A percentile compares a stretch with the other conserved stretches of the same genome.
Evolutionary conservation across 768 basidiomycete genomes (phyloP).

Genomic region (Mycena pura): DNA sequence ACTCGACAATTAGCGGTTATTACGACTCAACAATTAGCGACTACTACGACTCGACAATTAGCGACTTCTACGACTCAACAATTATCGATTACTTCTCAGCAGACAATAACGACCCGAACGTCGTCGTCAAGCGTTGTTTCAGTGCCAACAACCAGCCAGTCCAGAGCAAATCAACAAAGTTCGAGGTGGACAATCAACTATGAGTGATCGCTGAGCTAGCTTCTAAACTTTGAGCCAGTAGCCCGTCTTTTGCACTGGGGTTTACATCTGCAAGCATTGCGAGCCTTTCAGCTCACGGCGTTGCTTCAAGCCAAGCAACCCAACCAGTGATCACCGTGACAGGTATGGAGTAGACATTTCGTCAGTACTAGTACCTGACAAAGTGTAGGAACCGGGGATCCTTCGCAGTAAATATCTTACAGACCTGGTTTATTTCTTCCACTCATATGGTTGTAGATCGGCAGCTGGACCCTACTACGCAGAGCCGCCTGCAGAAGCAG

Average conservation of each 20-base stretch:
- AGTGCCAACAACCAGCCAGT: background rate
- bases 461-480: background rate
- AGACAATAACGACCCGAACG: background rate
- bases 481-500: background rate
- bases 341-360: background rate
- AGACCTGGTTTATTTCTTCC: background rate
- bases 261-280: background rate
- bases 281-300: background rate
- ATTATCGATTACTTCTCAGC: no score
- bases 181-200: constrained; percentile 3
- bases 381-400: background rate
- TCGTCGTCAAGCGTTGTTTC: background rate
- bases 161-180: background rate
- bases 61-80: no score
- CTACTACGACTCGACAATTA: no score
- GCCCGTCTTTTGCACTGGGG: background rate
- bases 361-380: background rate
- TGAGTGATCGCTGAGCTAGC: background rate
- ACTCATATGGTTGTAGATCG: background rate
- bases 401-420: background rate
- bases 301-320: background rate
- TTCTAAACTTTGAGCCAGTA: background rate
- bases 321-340: background rate
- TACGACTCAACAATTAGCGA: no score
- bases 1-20: no score